phyloP scores from a whole-genome alignment of 768 basidiomycete species.

The Tricholoma sp. region DNA sequence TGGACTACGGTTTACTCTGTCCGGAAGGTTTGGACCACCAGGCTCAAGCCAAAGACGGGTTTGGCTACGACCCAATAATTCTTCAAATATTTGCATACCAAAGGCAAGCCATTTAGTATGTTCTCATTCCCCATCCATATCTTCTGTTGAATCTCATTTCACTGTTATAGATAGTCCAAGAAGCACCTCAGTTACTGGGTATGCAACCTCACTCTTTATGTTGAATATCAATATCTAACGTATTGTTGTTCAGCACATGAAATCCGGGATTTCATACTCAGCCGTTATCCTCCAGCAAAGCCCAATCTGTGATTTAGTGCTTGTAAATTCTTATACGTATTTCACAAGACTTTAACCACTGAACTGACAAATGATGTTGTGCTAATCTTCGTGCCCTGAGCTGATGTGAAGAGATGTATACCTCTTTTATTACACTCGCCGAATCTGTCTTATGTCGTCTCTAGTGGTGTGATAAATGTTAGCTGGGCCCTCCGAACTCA shows the following conservation, averaged over 20 bases:
- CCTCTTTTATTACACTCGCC: too few species aligned
- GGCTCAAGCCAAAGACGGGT: slow-evolving; percentile 32
- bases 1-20: background rate
- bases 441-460: too few species aligned
- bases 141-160: background rate
- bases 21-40: slow-evolving; percentile 26
- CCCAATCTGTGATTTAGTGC: too few species aligned
- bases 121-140: background rate
- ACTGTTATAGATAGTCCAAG: slow-evolving; percentile 32
- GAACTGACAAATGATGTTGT: too few species aligned
- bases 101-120: slow-evolving; percentile 42
- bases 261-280: too few species aligned
- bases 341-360: too few species aligned
- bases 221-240: background rate
- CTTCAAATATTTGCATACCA: slow-evolving; percentile 34
- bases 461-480: too few species aligned
- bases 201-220: background rate
- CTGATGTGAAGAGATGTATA: too few species aligned
- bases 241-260: slow-evolving; percentile 2
- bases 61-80: slow-evolving; percentile 38
- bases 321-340: too few species aligned
- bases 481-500: too few species aligned
- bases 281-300: too few species aligned
- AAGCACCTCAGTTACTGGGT: slow-evolving; percentile 31
- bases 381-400: too few species aligned